Percentiles rank a stretch among this genome's conserved stretches.
Conservation (phyloP, 2,329 filamentous ascomycete genomes). For the Epichloe aotearoae region DNA sequence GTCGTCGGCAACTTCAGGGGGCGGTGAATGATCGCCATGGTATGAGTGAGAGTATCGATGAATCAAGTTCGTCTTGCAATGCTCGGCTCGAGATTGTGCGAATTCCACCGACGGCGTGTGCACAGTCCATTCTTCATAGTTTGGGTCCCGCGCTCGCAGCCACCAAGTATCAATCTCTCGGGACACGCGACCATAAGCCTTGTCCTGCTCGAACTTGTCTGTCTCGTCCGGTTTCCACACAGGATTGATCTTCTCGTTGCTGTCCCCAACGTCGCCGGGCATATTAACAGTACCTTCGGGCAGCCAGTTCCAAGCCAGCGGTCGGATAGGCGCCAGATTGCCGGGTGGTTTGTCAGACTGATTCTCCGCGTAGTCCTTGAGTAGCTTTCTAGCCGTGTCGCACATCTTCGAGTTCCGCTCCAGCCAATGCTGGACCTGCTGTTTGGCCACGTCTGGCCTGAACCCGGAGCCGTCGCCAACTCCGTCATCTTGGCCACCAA, state of each 20-base stretch:
- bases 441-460: slow-evolving; percentile 42
- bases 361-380: slow-evolving; percentile 40
- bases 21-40: slow-evolving; percentile 26
- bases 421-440: slow-evolving; percentile 50
- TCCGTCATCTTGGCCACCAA: slow-evolving; percentile 36
- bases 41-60: slow-evolving; percentile 38
- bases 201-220: slow-evolving; percentile 47
- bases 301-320: slow-evolving; percentile 43
- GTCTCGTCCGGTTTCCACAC: slow-evolving; percentile 38
- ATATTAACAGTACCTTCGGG: slow-evolving; percentile 23
- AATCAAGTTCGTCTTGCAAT: slow-evolving; percentile 46
- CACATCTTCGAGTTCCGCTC: slow-evolving; percentile 47
- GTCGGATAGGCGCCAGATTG: slow-evolving; percentile 34
- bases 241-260: slow-evolving; percentile 31
- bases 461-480: slow-evolving; percentile 40
- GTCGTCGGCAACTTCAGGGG: slow-evolving; percentile 23
- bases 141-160: slow-evolving; percentile 45
- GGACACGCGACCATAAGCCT: slow-evolving; percentile 46
- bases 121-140: slow-evolving; percentile 44
- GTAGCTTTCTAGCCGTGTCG: slow-evolving; percentile 37
- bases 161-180: slow-evolving; percentile 54
- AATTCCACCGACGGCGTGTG: slow-evolving; percentile 48
- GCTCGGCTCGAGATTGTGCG: slow-evolving; percentile 41
- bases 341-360: slow-evolving; percentile 36
- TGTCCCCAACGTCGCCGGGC: slow-evolving; percentile 20